Evolutionary conservation across 305 asterid genomes (phyloP).

Genomic region (Fraxinus angustifolia): DNA sequence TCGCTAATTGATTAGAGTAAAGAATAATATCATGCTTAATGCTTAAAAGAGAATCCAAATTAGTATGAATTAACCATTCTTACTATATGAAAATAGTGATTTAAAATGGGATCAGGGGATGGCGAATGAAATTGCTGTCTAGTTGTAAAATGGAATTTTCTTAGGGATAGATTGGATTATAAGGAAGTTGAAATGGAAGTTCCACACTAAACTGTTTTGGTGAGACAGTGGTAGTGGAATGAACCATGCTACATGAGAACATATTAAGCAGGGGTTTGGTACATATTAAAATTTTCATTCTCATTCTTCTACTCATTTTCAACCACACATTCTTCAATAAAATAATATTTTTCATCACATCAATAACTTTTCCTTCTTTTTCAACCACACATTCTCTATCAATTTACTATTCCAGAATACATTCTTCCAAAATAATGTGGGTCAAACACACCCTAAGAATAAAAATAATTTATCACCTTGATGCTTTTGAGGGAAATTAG

Average conservation of each 20-base stretch:
- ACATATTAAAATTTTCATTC: no score
- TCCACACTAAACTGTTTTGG: neutral
- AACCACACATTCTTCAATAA: no score
- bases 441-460: neutral
- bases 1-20: neutral
- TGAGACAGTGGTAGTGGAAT: neutral
- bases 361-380: no score
- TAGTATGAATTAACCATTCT: neutral
- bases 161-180: slow-evolving; percentile 1
- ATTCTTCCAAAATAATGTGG: no score
- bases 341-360: no score
- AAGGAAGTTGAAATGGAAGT: neutral
- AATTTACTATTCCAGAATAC: no score
- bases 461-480: neutral
- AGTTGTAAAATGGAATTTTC: slow-evolving; percentile 1
- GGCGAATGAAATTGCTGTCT: neutral
- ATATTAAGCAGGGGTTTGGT: neutral
- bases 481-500: neutral
- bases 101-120: neutral
- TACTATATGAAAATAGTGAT: neutral
- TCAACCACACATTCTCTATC: no score
- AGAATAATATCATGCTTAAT: neutral
- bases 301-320: no score
- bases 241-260: neutral
- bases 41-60: neutral